Base-by-base conservation (phyloP, 2,329 filamentous ascomycete genomes). In the Talaromyces sp. region DNA sequence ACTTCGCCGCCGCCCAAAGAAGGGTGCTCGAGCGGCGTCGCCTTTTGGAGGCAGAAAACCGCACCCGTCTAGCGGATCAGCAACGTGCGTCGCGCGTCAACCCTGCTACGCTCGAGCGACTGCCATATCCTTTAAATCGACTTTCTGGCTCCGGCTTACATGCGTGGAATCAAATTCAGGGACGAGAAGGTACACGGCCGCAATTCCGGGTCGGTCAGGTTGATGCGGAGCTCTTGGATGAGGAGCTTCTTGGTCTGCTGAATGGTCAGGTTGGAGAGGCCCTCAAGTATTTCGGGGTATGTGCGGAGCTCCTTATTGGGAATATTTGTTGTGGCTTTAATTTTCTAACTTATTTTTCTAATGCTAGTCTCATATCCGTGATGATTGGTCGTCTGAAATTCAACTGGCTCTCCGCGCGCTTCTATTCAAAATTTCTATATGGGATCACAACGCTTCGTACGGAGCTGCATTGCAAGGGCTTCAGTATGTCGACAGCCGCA, bases 391-490 rank as follows among this genome's bases (percentile, higher is more conserved):
- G 14, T 82, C 90, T 57, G 94, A 97, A 77, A 93, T 97, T 58
- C 81, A 89, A 63, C 81, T 97, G 29, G 83, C 81, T 0, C 80
- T 99, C 59, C 83, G 93, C 53, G 85, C 88, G 1, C 80, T 92
- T 3, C 80, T 99, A 8, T 99, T 97, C 81, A 99, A 99, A 76
- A 83, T 99, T 63, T 91, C 90, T 17, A 88, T 99, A 61, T 99
- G 94, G 94, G 92, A 97, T 74, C 91, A 97, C 74, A 88, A 96
- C 73, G 91, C 94, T 43, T 95, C 90, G 5, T 97, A 99, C 74
- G 94, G 94, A 62, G 94, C 94, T 11, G 88, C 91, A 38, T 80
- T 99, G 55, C 94, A 99, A 75, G 96, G 96, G 64, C 82, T 99
- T 29, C 88, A 88, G 70, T 97, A 93, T 70, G 89, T 90, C 11